A percentile compares a stretch with the other conserved stretches of the same genome.
Conservation (phyloP, 768 basidiomycete genomes). For the Suillus decipiens region DNA sequence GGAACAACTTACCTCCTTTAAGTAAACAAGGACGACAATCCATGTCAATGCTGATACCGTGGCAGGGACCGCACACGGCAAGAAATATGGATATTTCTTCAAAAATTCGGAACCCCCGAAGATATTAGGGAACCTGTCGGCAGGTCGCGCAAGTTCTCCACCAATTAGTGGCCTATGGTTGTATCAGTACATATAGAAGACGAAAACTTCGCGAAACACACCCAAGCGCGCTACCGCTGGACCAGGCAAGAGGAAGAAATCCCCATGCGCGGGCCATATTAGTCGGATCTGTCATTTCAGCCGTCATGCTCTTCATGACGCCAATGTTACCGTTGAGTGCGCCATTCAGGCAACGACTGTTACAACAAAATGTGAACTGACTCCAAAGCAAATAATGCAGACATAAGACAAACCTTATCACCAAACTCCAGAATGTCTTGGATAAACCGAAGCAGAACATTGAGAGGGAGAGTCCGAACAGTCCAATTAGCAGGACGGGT, state of each 20-base stretch:
- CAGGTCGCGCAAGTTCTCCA: slow-evolving; percentile 61
- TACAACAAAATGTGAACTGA: not conserved
- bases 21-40: slow-evolving; percentile 48
- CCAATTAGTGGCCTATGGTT: slow-evolving; percentile 62
- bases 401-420: slow-evolving; percentile 37
- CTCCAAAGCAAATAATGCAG: not conserved
- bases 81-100: slow-evolving; percentile 70
- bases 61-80: slow-evolving; percentile 67
- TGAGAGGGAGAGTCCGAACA: slow-evolving; percentile 45
- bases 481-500: slow-evolving; percentile 47
- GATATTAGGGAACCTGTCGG: slow-evolving; percentile 60
- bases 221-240: slow-evolving; percentile 43
- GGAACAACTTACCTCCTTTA: slow-evolving; percentile 49
- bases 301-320: slow-evolving; percentile 47
- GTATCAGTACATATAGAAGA: slow-evolving; percentile 9
- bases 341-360: slow-evolving; percentile 48
- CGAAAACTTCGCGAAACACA: slow-evolving; percentile 24
- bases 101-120: slow-evolving; percentile 62
- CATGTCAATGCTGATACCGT: slow-evolving; percentile 53
- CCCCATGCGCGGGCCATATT: slow-evolving; percentile 48
- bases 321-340: slow-evolving; percentile 58
- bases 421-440: slow-evolving; percentile 44
- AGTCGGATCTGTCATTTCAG: slow-evolving; percentile 42
- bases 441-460: slow-evolving; percentile 53
- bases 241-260: slow-evolving; percentile 57